Conservation (phyloP, 2,329 filamentous ascomycete genomes). For the Colletotrichum sp. region DNA sequence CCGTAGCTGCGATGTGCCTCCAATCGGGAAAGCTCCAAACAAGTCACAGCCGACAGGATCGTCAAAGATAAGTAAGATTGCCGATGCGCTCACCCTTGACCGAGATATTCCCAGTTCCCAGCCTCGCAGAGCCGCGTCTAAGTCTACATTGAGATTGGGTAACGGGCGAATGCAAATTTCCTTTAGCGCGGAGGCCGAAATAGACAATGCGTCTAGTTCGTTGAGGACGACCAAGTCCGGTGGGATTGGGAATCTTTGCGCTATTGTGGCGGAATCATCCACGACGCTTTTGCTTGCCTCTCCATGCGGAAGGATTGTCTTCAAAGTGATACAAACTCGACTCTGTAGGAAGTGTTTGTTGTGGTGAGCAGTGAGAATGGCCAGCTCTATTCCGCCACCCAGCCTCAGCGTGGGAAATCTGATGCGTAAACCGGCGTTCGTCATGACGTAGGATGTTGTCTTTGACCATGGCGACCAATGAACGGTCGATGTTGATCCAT, state of each 20-base stretch:
- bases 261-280: not conserved
- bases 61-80: not conserved
- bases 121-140: not conserved
- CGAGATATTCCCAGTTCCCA: not conserved
- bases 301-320: not conserved
- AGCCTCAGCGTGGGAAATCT: not conserved
- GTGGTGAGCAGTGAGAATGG: not conserved
- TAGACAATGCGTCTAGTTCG: not conserved
- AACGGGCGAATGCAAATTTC: not conserved
- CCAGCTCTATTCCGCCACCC: not conserved
- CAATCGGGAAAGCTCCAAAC: not conserved
- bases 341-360: not conserved
- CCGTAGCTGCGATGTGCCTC: not conserved
- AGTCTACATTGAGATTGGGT: not conserved
- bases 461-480: not conserved
- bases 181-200: not conserved
- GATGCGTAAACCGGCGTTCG: not conserved
- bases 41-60: not conserved
- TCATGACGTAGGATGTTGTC: not conserved
- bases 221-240: not conserved
- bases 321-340: not conserved
- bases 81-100: not conserved
- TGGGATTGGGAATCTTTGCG: not conserved
- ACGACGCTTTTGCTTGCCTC: not conserved
- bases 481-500: not conserved